Evolutionary conservation across 192 early-diverging fungal genomes (phyloP).

Genomic region (Fimicolochytrium jonesii): DNA sequence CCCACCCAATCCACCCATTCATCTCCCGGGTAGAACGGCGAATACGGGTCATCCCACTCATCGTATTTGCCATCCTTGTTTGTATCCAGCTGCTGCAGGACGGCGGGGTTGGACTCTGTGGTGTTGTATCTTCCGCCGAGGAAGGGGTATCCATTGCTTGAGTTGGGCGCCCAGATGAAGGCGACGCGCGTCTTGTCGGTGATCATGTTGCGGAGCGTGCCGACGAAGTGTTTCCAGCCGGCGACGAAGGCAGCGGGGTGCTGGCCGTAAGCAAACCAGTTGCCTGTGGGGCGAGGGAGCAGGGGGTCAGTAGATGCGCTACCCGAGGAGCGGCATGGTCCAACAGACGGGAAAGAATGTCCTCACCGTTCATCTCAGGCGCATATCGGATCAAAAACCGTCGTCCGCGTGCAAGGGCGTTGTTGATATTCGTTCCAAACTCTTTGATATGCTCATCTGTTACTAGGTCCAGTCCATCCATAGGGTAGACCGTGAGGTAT

Average conservation of each 20-base stretch:
- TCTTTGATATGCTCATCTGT: slow-evolving; percentile 19
- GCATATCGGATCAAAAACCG: slow-evolving; percentile 36
- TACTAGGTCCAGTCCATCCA: slow-evolving; percentile 24
- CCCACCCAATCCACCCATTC: slow-evolving; percentile 51
- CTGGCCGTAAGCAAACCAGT: slow-evolving; percentile 38
- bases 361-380: slow-evolving; percentile 38
- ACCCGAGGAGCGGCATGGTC: no score
- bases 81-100: slow-evolving; percentile 31
- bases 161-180: slow-evolving; percentile 37
- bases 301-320: neutral
- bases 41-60: slow-evolving; percentile 44
- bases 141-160: slow-evolving; percentile 40
- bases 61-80: slow-evolving; percentile 44
- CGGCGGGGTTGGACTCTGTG: neutral
- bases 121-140: slow-evolving; percentile 2
- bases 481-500: slow-evolving; percentile 39
- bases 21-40: slow-evolving; percentile 50
- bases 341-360: no score
- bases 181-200: slow-evolving; percentile 17
- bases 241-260: slow-evolving; percentile 25
- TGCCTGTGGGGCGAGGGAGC: slow-evolving; percentile 9
- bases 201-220: neutral
- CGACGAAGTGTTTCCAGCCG: slow-evolving; percentile 19
- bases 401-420: neutral
- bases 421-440: neutral